Base-by-base conservation (phyloP, 208 protist species). In the Cochliopodium minus region DNA sequence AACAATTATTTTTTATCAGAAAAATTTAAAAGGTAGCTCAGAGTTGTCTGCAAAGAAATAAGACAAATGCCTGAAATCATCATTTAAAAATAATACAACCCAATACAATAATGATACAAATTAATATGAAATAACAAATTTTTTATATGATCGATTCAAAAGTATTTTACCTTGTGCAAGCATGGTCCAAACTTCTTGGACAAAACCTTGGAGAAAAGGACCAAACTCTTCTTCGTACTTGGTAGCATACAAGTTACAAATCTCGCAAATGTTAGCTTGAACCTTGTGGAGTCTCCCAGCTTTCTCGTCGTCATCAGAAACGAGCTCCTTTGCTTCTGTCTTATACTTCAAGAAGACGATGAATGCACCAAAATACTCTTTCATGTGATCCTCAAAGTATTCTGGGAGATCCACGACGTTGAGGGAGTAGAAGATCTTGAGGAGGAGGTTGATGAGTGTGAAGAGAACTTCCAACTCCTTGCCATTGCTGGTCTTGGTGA, bases 161-260 rank as follows among this genome's bases (percentile, higher is more conserved):
- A 65, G 70, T 77, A n/a, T 59, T 48, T 2, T 68, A 69, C 55
- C 78, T 72, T 11, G 77, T 70, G 26, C n/a, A n/a, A 94, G 64
- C 23, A 92, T 55, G 9, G 58, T 62, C 84, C 86, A 90, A 20
- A 92, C 77, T 30, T 73, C 72, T 47, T 79, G 55, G 0, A 91
- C 70, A 64, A 94, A 92, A 36, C 68, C 59, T 35, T 61, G 42
- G 1, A 89, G 76, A 55, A 81, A 83, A 10, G 72, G 64, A 56
- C 83, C 73, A 62, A 92, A 88, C 62, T 87, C 81, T 53, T 93
- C 86, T 64, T 94, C 88, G 64, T 91, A 95, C 35, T 78, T 72
- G 34, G 66, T 65, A 4, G 89, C 72, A 61, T 88, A 90, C 35
- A 92, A 76, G 25, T 79, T 87, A 38, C 92, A 69, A 66, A 74